phyloP scores from a whole-genome alignment of 176 grass and related monocot species.

The Raddia guianensis region DNA sequence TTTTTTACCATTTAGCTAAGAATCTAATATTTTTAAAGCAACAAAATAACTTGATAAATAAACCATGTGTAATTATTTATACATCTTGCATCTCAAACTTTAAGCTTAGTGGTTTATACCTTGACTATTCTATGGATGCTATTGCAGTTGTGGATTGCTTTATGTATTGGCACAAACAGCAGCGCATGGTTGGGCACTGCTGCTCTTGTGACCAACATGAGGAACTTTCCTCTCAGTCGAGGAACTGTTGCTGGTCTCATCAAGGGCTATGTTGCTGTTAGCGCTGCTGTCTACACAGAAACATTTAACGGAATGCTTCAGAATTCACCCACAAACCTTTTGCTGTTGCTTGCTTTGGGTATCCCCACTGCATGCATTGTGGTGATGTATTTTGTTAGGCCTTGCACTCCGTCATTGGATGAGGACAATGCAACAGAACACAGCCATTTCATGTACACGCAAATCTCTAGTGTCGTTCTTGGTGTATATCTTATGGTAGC shows the following conservation, averaged over 20 bases:
- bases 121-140: constrained; percentile 15
- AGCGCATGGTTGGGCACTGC: constrained; percentile 90
- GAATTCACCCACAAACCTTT: constrained; percentile 66
- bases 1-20: not conserved
- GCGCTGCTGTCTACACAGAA: constrained; percentile 84
- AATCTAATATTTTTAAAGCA: not conserved
- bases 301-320: constrained; percentile 80
- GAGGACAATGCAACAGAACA: constrained; percentile 74
- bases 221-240: constrained; percentile 88
- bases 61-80: not conserved
- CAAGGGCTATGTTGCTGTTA: constrained; percentile 92
- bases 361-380: constrained; percentile 66
- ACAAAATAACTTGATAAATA: not conserved
- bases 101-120: constrained; percentile 12
- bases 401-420: constrained; percentile 80
- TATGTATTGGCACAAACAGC: constrained; percentile 95
- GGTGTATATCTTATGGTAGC: constrained; percentile 76
- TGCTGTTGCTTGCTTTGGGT: constrained; percentile 74
- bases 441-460: constrained; percentile 84
- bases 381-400: constrained; percentile 88
- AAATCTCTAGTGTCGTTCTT: constrained; percentile 75
- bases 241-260: constrained; percentile 90
- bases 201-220: constrained; percentile 93
- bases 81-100: not conserved
- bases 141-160: constrained; percentile 83